phyloP scores from a whole-genome alignment of 2,329 filamentous ascomycete genomes.

The Dendrostoma leiphaemia region DNA sequence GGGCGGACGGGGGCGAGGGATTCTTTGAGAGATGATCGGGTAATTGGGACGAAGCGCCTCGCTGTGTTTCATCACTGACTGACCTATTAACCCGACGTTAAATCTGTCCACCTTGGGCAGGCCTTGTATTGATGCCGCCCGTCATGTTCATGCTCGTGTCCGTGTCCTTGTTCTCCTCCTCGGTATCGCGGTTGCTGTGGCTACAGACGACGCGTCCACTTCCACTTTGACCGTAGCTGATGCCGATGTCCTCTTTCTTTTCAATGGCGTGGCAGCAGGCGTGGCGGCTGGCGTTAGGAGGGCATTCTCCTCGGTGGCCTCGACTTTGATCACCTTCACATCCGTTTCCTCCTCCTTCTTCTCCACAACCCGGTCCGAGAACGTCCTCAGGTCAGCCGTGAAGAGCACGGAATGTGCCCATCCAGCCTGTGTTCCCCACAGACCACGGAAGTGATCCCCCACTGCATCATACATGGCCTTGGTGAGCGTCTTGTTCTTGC shows the following conservation, averaged over 20 bases:
- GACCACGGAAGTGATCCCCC: conserved; percentile 79
- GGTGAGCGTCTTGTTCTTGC: conserved; percentile 79
- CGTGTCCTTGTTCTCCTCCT: not conserved
- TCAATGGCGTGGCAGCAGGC: not conserved
- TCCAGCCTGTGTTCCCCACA: conserved; percentile 92
- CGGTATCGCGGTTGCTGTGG: not conserved
- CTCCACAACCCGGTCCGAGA: conserved; percentile 60
- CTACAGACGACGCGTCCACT: not conserved
- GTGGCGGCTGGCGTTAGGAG: not conserved
- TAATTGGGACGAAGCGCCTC: no score
- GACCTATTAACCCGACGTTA: no score
- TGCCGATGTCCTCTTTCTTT: conserved; percentile 19
- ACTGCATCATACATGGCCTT: conserved; percentile 88
- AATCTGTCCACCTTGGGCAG: no score
- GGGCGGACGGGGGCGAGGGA: no score
- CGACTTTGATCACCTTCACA: conserved; percentile 24
- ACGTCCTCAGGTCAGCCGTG: conserved; percentile 84
- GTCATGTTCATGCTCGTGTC: no score
- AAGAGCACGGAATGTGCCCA: conserved; percentile 98
- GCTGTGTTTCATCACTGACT: no score
- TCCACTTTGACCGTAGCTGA: conserved; percentile 19
- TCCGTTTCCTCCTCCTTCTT: conserved; percentile 20
- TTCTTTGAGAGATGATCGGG: no score
- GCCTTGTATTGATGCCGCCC: no score
- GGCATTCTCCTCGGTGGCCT: conserved; percentile 25